Evolutionary conservation across 2,329 filamentous ascomycete species (phyloP), one percentile per base, ranked within the genome.

Genomic region (Massarina eburnea): DNA sequence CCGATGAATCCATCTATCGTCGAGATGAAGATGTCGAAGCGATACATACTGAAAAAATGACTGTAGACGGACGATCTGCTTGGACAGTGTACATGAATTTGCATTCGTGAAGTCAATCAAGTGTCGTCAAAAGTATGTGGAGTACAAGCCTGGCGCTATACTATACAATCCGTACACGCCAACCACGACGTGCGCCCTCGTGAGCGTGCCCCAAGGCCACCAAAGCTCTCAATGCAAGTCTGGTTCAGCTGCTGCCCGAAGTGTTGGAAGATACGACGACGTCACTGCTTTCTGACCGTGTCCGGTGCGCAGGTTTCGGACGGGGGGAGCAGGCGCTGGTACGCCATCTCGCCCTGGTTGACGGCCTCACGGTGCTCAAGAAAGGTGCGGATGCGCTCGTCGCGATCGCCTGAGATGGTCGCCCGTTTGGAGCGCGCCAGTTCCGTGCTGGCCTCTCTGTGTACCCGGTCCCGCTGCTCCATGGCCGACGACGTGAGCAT

Each of bases 331-430:
- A 79, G 37, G 44, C 72, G 71, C 40, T 72, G 68, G 38, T 74
- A 73, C 41, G 68, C 71, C 45, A 76, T 76, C 29, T 78, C 75
- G 39, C 71, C 61, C 3, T 57, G 49, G 27, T 63, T 61, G 15
- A 73, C 58, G 12, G 69, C 66, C 33, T 76, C 73, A 20, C 70
- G 62, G 29, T 75, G 73, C 59, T 83, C 82, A 47, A 97, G 55
- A 62, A 97, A 97, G 43, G 75, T 83, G 55, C 89, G 81, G 30
- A 97, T 85, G 41, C 90, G 79, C 60, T 76, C 73, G 33, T 77
- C 68, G 42, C 70, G 68, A 48, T 71, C 59, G 64, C 72, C 60
- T 29, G 78, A 72, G 40, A 77, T 75, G 49, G 77, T 73, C 44
- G 81, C 74, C 57, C 77, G 69, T 60, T 79, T 74, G 53, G 80